Percentiles rank a stretch among this genome's conserved stretches.
Evolutionary conservation across 192 early-diverging fungal species (phyloP).

Genomic region (Spinellus fusiger): DNA sequence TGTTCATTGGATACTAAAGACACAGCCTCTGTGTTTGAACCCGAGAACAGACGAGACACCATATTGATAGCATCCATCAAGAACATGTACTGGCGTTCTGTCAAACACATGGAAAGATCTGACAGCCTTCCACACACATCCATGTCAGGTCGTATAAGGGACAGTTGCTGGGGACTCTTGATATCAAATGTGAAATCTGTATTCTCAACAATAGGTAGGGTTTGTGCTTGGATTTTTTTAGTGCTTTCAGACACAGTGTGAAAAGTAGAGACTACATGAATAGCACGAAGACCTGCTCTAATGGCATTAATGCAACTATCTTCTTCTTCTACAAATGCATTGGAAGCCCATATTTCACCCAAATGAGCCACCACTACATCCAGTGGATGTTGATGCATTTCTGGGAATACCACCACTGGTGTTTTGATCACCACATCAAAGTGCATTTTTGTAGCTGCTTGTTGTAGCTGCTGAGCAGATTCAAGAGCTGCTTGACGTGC

Average conservation of each 20-base stretch:
- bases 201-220: slow-evolving; percentile 77
- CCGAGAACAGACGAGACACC: slow-evolving; percentile 39
- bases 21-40: background rate
- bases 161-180: slow-evolving; percentile 27
- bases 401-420: slow-evolving; percentile 82
- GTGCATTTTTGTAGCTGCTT: slow-evolving; percentile 71
- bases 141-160: slow-evolving; percentile 21
- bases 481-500: slow-evolving; percentile 80
- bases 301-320: slow-evolving; percentile 55
- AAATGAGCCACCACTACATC: slow-evolving; percentile 75
- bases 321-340: slow-evolving; percentile 57
- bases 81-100: slow-evolving; percentile 79
- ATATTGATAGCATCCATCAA: slow-evolving; percentile 60
- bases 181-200: slow-evolving; percentile 74
- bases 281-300: slow-evolving; percentile 53
- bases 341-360: slow-evolving; percentile 81
- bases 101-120: slow-evolving; percentile 73
- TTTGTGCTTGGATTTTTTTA: slow-evolving; percentile 33
- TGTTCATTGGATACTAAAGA: background rate
- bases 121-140: slow-evolving; percentile 58
- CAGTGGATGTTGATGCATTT: slow-evolving; percentile 37
- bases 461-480: slow-evolving; percentile 71
- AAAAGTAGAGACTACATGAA: slow-evolving; percentile 52
- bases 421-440: slow-evolving; percentile 82
- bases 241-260: slow-evolving; percentile 31